Evolutionary conservation across 2,329 filamentous ascomycete genomes (phyloP).

Genomic region (Aspergillus clavatus): DNA sequence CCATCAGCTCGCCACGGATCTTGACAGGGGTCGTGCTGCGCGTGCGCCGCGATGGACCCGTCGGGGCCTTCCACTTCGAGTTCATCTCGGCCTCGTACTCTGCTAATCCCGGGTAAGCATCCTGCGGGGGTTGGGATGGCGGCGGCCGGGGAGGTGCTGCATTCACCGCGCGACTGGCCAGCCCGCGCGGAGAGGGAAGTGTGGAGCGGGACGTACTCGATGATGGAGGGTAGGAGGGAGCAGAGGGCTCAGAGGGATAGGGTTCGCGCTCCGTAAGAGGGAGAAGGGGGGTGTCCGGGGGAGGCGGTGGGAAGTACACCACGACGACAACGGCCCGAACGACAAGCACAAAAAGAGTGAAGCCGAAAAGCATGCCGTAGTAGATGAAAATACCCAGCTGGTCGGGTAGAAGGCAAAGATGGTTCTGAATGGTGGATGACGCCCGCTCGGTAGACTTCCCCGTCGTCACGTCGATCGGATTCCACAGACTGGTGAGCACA

Average conservation of each 20-base stretch:
- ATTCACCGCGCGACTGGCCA: slow-evolving; percentile 26
- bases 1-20: slow-evolving; percentile 57
- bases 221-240: slow-evolving; percentile 18
- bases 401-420: slow-evolving; percentile 85
- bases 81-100: slow-evolving; percentile 19
- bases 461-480: slow-evolving; percentile 64
- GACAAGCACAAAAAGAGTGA: slow-evolving; percentile 48
- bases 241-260: slow-evolving; percentile 19
- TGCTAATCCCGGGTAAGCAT: slow-evolving; percentile 21
- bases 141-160: slow-evolving; percentile 18
- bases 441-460: slow-evolving; percentile 28
- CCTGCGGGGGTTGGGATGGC: slow-evolving; percentile 14
- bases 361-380: slow-evolving; percentile 61
- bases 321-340: slow-evolving; percentile 38
- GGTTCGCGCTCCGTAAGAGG: slow-evolving; percentile 27
- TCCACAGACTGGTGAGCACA: slow-evolving; percentile 83
- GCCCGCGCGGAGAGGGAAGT: slow-evolving; percentile 22
- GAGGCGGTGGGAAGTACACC: slow-evolving; percentile 18
- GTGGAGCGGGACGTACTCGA: slow-evolving; percentile 32
- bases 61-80: slow-evolving; percentile 26
- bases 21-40: slow-evolving; percentile 29
- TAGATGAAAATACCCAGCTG: slow-evolving; percentile 78
- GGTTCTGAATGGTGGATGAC: slow-evolving; percentile 68
- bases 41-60: slow-evolving; percentile 14
- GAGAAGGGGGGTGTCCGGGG: slow-evolving; percentile 20